Evolutionary conservation across 495 filamentous ascomycete species (phyloP), one percentile per base, ranked within the genome.

Genomic region (Mytilinidion resinicola): DNA sequence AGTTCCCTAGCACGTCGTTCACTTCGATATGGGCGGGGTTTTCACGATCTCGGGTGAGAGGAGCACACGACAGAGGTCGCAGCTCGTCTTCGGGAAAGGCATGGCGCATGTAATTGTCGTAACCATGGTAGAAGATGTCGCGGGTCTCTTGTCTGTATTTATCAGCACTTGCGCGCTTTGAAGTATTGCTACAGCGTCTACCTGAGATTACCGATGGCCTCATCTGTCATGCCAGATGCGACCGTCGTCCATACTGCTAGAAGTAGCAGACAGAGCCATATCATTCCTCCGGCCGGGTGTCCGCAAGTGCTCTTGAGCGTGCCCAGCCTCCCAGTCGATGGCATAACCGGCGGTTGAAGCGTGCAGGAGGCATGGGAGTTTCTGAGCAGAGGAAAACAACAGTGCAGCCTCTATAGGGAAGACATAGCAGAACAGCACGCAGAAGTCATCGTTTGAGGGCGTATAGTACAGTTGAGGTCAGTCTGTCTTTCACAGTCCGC

Each of bases 31-130:
- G 86, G 43, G 81, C 80, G 1, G 88, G 88, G 65, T 95, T 88
- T 46, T 82, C 78, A 53, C 82, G 77, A 73, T 96, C 91, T 63
- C 91, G 88, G 55, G 85, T 88, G 63, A 92, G 78, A 9, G 93
- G 90, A 37, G 76, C 75, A 68, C 93, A 98, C 42, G 90, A 84
- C 11, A 98, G 75, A 10, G 93, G 93, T 61, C 88, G 86, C 49
- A 98, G 77, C 82, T 98, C 93, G 68, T 98, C 93, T 75, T 96
- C 93, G 35, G 93, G 93, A 67, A 97, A 98, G 51, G 95, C 95
- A 67, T 92, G 80, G 48, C 82, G 76, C 80, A 96, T 88, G 75
- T 98, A 98, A 69, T 91, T 96, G 67, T 95, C 85, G 76, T 85
- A 98, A 55, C 93, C 93, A 74, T 98, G 95, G 66, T 93, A 96